A percentile compares a stretch with the other conserved stretches of the same genome.
Evolutionary conservation across 2,329 filamentous ascomycete species (phyloP).

Genomic region (Dryadomyces quercus-mongolicae): DNA sequence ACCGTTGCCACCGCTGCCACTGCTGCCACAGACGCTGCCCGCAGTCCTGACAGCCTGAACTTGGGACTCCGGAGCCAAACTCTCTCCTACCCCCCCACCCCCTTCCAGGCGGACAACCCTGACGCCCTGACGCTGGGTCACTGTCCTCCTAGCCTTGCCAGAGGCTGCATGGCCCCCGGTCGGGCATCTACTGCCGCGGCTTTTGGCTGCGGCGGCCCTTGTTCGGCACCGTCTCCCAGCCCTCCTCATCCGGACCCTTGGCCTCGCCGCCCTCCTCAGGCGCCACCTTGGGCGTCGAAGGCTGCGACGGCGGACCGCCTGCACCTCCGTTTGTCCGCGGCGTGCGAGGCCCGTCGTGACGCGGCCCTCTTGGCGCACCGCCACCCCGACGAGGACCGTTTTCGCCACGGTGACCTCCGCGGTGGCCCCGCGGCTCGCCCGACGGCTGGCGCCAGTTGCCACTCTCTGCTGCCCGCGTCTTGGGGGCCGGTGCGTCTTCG

Average conservation of each 20-base stretch:
- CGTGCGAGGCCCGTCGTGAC: slow-evolving; percentile 31
- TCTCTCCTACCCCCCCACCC: too few relatives aligned
- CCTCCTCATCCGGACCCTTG: slow-evolving; percentile 38
- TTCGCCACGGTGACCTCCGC: slow-evolving; percentile 25
- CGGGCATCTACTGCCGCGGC: slow-evolving; percentile 5
- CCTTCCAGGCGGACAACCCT: too few relatives aligned
- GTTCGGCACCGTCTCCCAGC: slow-evolving; percentile 47
- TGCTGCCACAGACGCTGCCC: too few relatives aligned
- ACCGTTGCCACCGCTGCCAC: too few relatives aligned
- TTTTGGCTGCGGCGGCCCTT: slow-evolving; percentile 26
- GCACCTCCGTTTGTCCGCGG: slow-evolving; percentile 37
- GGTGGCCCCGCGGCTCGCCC: slow-evolving; percentile 11
- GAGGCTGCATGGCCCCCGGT: not conserved
- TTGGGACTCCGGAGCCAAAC: too few relatives aligned
- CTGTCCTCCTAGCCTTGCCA: not conserved
- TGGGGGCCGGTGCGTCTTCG: slow-evolving; percentile 31
- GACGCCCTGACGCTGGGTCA: too few relatives aligned
- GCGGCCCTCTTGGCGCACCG: slow-evolving; percentile 18
- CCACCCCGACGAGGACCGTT: slow-evolving; percentile 30
- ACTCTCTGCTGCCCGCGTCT: slow-evolving; percentile 44
- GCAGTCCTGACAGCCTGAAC: too few relatives aligned
- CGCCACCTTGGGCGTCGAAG: slow-evolving; percentile 17
- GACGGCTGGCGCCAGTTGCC: slow-evolving; percentile 48
- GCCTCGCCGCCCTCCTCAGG: slow-evolving; percentile 18
- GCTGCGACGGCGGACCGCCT: slow-evolving; percentile 19